phyloP scores from a whole-genome alignment of 805 yeast species.

The Scheffersomyces amazonensis region DNA sequence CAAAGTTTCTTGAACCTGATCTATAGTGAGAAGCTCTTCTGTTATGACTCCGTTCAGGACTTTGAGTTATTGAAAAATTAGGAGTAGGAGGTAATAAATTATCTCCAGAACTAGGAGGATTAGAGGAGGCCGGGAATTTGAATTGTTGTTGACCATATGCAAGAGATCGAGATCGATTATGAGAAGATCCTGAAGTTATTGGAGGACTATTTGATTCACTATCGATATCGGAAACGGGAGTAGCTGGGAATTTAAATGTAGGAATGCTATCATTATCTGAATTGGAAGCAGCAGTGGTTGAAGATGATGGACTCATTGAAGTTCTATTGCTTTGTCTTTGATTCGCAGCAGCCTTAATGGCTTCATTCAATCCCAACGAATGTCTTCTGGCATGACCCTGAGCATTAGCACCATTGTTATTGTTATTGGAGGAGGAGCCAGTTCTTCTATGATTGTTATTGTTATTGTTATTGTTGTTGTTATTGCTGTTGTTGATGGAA shows the following conservation, averaged over 20 bases:
- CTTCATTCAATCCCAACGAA: slow-evolving; percentile 87
- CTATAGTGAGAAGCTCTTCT: slow-evolving; percentile 40
- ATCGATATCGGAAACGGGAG: slow-evolving; percentile 17
- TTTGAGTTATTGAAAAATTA: slow-evolving; percentile 38
- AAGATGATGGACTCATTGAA: slow-evolving; percentile 29
- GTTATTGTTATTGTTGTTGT: neutral
- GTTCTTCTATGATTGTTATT: slow-evolving; percentile 31
- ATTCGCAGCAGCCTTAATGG: slow-evolving; percentile 94
- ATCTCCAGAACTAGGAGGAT: slow-evolving; percentile 2
- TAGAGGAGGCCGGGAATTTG: slow-evolving; percentile 61
- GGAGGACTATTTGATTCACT: slow-evolving; percentile 7
- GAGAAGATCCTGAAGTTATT: slow-evolving; percentile 16
- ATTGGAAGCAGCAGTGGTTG: slow-evolving; percentile 7
- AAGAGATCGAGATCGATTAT: slow-evolving; percentile 36
- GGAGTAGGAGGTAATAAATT: slow-evolving; percentile 54
- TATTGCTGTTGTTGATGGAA: slow-evolving; percentile 2
- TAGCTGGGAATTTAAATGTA: slow-evolving; percentile 59
- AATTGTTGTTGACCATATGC: slow-evolving; percentile 45
- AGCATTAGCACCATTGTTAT: slow-evolving; percentile 21
- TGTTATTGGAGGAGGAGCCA: slow-evolving; percentile 26
- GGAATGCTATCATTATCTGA: slow-evolving; percentile 15
- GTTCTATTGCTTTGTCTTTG: slow-evolving; percentile 52
- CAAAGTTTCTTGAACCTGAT: slow-evolving; percentile 37
- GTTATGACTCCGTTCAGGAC: slow-evolving; percentile 40
- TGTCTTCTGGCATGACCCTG: slow-evolving; percentile 88